A percentile compares a stretch with the other conserved stretches of the same genome.
phyloP scores from a whole-genome alignment of 1,284 basidiomycete species.

The Cutaneotrichosporon arboriforme region DNA sequence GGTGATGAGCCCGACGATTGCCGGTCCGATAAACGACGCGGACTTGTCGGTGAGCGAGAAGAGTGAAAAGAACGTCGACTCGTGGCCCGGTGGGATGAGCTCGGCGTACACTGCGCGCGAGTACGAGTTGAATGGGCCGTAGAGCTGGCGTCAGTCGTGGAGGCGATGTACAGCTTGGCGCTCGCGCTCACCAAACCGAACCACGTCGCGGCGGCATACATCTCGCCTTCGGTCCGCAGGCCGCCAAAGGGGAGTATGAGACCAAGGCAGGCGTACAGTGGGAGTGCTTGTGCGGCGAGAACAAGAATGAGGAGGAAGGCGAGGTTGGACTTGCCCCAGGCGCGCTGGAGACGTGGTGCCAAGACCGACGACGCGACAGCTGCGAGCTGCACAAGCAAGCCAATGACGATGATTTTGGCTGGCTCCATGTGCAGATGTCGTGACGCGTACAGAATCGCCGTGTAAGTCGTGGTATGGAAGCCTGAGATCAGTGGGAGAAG shows the following conservation, averaged over 20 bases:
- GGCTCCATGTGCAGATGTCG: conserved; percentile 47
- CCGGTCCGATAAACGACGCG: conserved; percentile 81
- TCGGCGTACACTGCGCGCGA: conserved; percentile 46
- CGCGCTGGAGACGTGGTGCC: conserved; percentile 39
- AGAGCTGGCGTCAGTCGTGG: conserved; percentile 46
- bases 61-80: conserved; percentile 61
- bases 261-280: conserved; percentile 74
- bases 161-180: no score
- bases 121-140: conserved; percentile 46
- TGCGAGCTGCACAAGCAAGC: conserved; percentile 46
- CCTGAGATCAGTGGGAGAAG: conserved; percentile 18
- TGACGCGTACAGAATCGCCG: conserved; percentile 45
- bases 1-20: conserved; percentile 76
- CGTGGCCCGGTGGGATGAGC: conserved; percentile 45
- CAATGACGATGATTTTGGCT: conserved; percentile 48
- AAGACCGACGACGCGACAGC: conserved; percentile 44
- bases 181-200: conserved; percentile 57
- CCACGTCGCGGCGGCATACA: conserved; percentile 73
- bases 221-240: conserved; percentile 69
- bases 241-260: conserved; percentile 62
- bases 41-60: conserved; percentile 78
- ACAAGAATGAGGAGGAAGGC: conserved; percentile 64
- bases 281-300: conserved; percentile 61
- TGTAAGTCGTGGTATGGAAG: conserved; percentile 45
- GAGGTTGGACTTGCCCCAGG: conserved; percentile 61